Percentiles rank a stretch among this genome's conserved stretches.
phyloP scores from a whole-genome alignment of 106 monocot genomes.

The Acanthochlamys bracteata region DNA sequence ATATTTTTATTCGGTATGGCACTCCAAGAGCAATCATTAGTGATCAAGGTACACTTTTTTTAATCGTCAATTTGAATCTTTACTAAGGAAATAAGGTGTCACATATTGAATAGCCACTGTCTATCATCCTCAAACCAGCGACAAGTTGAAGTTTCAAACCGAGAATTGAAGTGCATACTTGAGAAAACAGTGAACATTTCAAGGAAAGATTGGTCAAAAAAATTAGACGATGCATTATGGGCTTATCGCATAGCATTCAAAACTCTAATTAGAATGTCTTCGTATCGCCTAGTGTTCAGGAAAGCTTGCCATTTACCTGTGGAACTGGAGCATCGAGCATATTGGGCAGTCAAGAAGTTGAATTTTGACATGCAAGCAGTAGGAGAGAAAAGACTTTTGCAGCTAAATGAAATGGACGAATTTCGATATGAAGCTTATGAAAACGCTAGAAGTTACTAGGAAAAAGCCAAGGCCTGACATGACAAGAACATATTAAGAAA shows the following conservation, averaged over 20 bases:
- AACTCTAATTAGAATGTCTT: background rate
- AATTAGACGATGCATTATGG: slow-evolving; percentile 9
- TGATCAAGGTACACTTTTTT: background rate
- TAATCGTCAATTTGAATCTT: background rate
- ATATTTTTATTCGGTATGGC: slow-evolving; percentile 1
- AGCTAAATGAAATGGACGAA: slow-evolving; percentile 13
- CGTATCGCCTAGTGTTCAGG: background rate
- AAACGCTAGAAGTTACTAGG: slow-evolving; percentile 4
- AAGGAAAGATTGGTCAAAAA: slow-evolving; percentile 1
- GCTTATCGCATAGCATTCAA: background rate
- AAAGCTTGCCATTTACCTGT: slow-evolving; percentile 12
- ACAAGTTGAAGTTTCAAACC: background rate
- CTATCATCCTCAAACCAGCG: slow-evolving; percentile 4
- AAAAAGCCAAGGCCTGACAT: background rate
- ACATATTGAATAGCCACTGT: background rate
- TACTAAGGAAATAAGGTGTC: background rate
- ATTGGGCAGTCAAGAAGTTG: slow-evolving; percentile 9
- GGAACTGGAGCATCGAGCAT: slow-evolving; percentile 12
- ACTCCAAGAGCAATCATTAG: slow-evolving; percentile 8
- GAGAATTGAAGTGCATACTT: slow-evolving; percentile 6
- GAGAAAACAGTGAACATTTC: background rate
- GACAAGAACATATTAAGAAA: background rate
- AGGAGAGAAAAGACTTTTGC: background rate
- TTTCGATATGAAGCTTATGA: slow-evolving; percentile 2
- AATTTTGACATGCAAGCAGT: slow-evolving; percentile 5